Base-by-base conservation (phyloP, 2,329 filamentous ascomycete genomes). In the Sclerotinia glacialis region DNA sequence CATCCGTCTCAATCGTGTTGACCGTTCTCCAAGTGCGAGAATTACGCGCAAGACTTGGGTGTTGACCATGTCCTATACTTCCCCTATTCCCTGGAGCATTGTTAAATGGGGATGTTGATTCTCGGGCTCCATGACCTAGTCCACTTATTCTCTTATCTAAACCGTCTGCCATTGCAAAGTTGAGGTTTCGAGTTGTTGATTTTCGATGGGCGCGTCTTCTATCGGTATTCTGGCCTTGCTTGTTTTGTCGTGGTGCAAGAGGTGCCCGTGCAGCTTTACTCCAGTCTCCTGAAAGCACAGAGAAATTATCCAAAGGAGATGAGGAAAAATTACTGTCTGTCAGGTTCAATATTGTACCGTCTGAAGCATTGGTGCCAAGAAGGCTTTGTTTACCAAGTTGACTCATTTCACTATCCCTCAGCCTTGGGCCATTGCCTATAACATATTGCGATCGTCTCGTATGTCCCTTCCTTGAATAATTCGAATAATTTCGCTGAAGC, bases 391-490 rank as follows among this genome's bases (percentile, higher is more conserved):
- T 64, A 18, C 52, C 54, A 50, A 65, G 5, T 52, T 50, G 64
- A 34, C 55, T 61, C 47, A 61, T 66, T 54, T 64, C 54, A 50
- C 67, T 70, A 28, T 72, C 65, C 54, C 66, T 69, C 8, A 64
- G 18, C 49, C 40, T 66, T 62, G 64, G 66, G 28, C 50, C 65
- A 28, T 53, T 68, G 14, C 68, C 63, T 12, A 61, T 42, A 2
- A 71, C 23, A 40, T 68, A 68, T 31, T 70, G 69, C 40, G 71
- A 73, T 7, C 68, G 65, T 64, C 70, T 65, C 11, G 59, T 68
- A 46, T 74, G 72, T 2, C 73, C 73, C 66, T 74, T 74, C 26
- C 71, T 67, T 11, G 73, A 74, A 59, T 72, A 74, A 31, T 72
- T 74, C 9, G 74, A 76, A 65, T 74, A 75, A 16, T 69, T 74